phyloP scores from a whole-genome alignment of 2,329 filamentous ascomycete genomes.

The Sphaerulina musiva region DNA sequence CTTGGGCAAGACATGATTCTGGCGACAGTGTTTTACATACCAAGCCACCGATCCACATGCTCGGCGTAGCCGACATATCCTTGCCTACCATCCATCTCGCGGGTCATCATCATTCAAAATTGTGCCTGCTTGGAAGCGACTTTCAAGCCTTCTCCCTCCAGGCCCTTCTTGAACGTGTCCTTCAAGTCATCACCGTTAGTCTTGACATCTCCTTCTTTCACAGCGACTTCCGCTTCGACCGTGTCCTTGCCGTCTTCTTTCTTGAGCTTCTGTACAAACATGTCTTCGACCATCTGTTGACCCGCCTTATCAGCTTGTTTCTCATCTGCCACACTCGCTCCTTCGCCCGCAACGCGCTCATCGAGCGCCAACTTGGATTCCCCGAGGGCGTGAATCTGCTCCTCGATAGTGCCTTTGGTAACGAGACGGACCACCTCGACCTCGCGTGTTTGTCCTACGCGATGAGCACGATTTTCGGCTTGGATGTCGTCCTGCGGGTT shows the following conservation, averaged over 20 bases:
- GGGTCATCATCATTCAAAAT: conserved; percentile 1
- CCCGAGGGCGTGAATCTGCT: conserved; percentile 85
- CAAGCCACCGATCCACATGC: background rate
- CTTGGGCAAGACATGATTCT: background rate
- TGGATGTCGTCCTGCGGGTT: conserved; percentile 99
- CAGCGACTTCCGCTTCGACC: conserved; percentile 5
- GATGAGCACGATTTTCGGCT: conserved; percentile 92
- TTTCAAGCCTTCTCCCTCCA: conserved; percentile 40
- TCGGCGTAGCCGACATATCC: background rate
- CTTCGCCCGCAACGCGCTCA: conserved; percentile 60
- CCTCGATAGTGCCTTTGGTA: conserved; percentile 75
- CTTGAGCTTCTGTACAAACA: conserved; percentile 38
- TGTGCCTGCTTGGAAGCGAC: conserved; percentile 30
- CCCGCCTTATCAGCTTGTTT: conserved; percentile 42
- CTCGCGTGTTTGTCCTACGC: conserved; percentile 81
- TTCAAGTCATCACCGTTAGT: conserved; percentile 33
- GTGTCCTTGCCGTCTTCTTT: conserved; percentile 16
- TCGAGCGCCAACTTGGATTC: conserved; percentile 91
- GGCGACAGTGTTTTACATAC: background rate
- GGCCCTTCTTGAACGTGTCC: conserved; percentile 37
- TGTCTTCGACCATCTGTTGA: conserved; percentile 36
- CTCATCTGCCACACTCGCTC: conserved; percentile 32
- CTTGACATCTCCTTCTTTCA: background rate
- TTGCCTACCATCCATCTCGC: background rate
- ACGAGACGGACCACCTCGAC: conserved; percentile 88